These are phyloP conservation scores for Paraurostyla sp. DNA, from an alignment of 73 alveolate genomes.

Conservation along the genomic window DNA sequence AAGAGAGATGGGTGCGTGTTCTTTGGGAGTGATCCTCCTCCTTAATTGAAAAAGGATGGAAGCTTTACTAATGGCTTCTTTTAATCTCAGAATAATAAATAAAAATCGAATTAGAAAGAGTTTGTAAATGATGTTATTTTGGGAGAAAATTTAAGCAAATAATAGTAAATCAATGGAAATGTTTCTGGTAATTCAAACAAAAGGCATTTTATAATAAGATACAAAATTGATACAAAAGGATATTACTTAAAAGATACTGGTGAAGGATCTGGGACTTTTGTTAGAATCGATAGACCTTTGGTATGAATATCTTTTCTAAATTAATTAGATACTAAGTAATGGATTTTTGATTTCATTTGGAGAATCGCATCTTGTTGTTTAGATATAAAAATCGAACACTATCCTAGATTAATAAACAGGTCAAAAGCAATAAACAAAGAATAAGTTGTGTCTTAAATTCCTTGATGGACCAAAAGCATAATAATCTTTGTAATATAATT, in stretches of 20 bases:
- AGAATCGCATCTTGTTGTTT: conserved; percentile 23
- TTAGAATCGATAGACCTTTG: conserved; percentile 21
- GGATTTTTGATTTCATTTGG: conserved; percentile 40
- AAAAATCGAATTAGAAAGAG: not conserved
- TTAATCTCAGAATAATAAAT: too few relatives aligned
- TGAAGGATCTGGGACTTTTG: conserved; percentile 41
- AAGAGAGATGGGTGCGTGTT: conserved; percentile 28
- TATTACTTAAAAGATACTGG: conserved; percentile 31
- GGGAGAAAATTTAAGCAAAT: not conserved
- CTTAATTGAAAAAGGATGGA: too few relatives aligned
- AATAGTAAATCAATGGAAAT: not conserved
- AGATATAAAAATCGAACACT: not conserved
- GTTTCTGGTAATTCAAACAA: not conserved
- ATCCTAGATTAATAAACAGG: not conserved
- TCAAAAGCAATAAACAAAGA: conserved; percentile 18
- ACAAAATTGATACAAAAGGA: conserved; percentile 41
- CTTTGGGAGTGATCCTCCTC: conserved; percentile 27
- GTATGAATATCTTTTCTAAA: not conserved
- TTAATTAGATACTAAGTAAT: not conserved
- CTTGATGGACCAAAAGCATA: conserved; percentile 36
- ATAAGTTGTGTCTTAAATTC: not conserved
- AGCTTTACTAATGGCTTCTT: too few relatives aligned
- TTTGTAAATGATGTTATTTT: not conserved
- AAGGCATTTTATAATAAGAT: conserved; percentile 11
- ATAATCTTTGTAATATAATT: not conserved